Conservation (phyloP, 352 stramenopile genomes). For the Phytophthora sojae region DNA sequence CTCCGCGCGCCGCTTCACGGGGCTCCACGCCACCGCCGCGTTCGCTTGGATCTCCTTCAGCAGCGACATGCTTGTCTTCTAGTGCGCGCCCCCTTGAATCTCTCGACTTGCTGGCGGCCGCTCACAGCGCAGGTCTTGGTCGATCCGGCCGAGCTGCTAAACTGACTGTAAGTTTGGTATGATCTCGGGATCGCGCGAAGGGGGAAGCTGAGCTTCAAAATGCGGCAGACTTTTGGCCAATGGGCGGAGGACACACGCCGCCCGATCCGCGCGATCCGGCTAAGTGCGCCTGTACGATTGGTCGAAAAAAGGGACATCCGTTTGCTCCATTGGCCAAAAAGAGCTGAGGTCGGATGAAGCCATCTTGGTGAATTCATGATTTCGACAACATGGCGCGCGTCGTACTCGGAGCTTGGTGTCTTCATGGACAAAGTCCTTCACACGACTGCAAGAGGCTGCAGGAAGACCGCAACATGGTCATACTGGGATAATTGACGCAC, state of each 20-base stretch:
- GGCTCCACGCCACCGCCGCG: slow-evolving; percentile 90
- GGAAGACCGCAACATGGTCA: not conserved
- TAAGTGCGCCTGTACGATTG: not conserved
- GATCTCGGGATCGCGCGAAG: slow-evolving; percentile 25
- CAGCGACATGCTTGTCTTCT: slow-evolving; percentile 75
- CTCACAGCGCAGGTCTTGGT: slow-evolving; percentile 10
- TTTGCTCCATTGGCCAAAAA: not conserved
- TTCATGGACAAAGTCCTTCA: too few relatives aligned
- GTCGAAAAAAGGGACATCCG: not conserved
- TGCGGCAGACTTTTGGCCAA: slow-evolving; percentile 34
- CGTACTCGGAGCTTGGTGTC: not conserved
- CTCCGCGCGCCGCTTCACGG: slow-evolving; percentile 74
- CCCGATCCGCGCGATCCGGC: not conserved
- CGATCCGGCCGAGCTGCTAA: slow-evolving; percentile 23
- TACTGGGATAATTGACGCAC: not conserved
- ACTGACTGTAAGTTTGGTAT: slow-evolving; percentile 25
- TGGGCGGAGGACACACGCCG: slow-evolving; percentile 34
- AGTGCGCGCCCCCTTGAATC: not conserved
- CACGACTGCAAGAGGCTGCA: too few relatives aligned
- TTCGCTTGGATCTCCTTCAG: slow-evolving; percentile 93
- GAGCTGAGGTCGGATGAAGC: not conserved
- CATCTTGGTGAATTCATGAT: slow-evolving; percentile 1
- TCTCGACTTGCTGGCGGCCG: slow-evolving; percentile 4
- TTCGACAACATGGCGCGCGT: not conserved
- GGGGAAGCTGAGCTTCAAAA: slow-evolving; percentile 17